Percentiles rank a stretch among this genome's conserved stretches.
These are phyloP conservation scores for Fusarium miscanthi DNA, from an alignment of 2,329 filamentous ascomycete genomes.

Conservation along the genomic window DNA sequence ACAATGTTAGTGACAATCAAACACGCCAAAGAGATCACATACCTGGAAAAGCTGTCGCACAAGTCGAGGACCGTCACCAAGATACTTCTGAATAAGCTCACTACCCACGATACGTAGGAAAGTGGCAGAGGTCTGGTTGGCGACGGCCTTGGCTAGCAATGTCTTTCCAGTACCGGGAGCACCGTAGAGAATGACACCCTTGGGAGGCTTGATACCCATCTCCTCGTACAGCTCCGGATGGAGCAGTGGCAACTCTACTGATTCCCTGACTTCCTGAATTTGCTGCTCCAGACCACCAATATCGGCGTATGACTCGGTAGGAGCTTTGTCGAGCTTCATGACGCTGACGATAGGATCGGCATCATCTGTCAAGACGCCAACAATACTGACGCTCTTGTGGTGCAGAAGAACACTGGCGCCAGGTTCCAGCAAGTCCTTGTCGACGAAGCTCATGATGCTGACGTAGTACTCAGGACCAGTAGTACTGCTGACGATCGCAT, in stretches of 20 bases:
- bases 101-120: slow-evolving; percentile 97
- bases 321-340: slow-evolving; percentile 99
- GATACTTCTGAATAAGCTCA: slow-evolving; percentile 98
- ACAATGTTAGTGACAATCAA: slow-evolving; percentile 29
- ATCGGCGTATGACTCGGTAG: slow-evolving; percentile 97
- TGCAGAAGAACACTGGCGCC: slow-evolving; percentile 95
- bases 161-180: slow-evolving; percentile 98
- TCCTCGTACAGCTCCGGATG: slow-evolving; percentile 99
- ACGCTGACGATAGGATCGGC: slow-evolving; percentile 95
- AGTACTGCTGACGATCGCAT: slow-evolving; percentile 97
- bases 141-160: slow-evolving; percentile 93
- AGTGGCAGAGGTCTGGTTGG: slow-evolving; percentile 98
- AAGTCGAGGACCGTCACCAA: slow-evolving; percentile 93
- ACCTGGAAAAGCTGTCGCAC: slow-evolving; percentile 95
- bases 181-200: slow-evolving; percentile 99
- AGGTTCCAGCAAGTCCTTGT: slow-evolving; percentile 97
- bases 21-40: slow-evolving; percentile 38
- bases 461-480: slow-evolving; percentile 99
- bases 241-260: slow-evolving; percentile 92
- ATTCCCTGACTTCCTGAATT: slow-evolving; percentile 97
- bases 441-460: slow-evolving; percentile 99
- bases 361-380: slow-evolving; percentile 96
- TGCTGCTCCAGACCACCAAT: slow-evolving; percentile 96
- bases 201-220: slow-evolving; percentile 99
- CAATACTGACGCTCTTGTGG: slow-evolving; percentile 97